These are phyloP conservation scores for Acanthamoeba healyi DNA, from an alignment of 208 protist genomes.

Conservation along the genomic window DNA sequence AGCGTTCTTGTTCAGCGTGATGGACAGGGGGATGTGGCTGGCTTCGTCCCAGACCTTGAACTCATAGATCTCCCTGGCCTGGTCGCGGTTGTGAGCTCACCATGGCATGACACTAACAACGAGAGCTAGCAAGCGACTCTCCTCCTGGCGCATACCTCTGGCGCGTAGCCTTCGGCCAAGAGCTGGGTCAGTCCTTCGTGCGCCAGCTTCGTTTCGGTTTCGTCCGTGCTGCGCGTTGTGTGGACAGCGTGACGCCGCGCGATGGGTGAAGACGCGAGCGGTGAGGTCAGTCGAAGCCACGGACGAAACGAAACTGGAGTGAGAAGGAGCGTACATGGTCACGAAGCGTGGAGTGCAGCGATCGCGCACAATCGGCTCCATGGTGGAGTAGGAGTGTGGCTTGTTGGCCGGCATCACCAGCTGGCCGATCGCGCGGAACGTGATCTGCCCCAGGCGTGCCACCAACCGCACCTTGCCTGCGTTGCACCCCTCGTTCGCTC, in stretches of 20 bases:
- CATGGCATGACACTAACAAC: too few relatives aligned
- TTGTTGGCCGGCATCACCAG: not conserved
- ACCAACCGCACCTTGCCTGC: conserved; percentile 30
- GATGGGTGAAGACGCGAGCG: not conserved
- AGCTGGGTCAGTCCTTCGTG: not conserved
- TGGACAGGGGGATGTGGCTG: not conserved
- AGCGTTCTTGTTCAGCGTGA: not conserved
- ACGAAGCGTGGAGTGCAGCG: not conserved
- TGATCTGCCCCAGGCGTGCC: conserved; percentile 17
- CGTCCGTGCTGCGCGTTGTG: not conserved
- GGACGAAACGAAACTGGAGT: not conserved
- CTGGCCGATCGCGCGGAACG: conserved; percentile 4
- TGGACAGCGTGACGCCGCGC: not conserved
- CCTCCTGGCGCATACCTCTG: too few relatives aligned
- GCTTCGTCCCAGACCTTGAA: conserved; percentile 27
- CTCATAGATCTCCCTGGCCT: not conserved
- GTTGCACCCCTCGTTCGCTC: too few relatives aligned
- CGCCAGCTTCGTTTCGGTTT: not conserved
- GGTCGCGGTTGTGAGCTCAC: not conserved
- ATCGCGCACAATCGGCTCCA: not conserved
- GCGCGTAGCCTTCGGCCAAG: not conserved
- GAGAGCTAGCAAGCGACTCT: too few relatives aligned
- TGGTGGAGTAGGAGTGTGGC: not conserved
- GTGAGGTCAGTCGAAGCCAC: not conserved
- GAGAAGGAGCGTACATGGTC: not conserved